Evolutionary conservation across 1,284 basidiomycete species (phyloP), one percentile per base, ranked within the genome.

Genomic region (Trametes hirsuta): DNA sequence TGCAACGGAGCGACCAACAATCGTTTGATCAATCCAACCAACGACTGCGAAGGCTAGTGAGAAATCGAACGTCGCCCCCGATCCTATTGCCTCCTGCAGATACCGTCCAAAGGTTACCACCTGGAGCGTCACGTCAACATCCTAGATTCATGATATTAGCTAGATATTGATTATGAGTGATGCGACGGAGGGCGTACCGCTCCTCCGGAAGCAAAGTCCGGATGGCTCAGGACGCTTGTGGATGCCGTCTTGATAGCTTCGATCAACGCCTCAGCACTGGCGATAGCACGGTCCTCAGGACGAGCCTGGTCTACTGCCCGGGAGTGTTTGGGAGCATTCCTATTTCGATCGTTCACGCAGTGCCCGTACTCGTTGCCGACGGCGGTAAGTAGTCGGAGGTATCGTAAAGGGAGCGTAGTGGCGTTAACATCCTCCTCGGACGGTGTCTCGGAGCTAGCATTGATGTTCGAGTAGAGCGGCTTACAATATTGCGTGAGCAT

Each of bases 31-130:
- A n/a, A 68, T 63, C 66, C 60, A 64, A 30, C 59, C 55, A 2
- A 61, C 36, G 24, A 65, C 47, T 12, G 66, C 67, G 22, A 65
- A 63, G 1, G 64, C 61, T 11, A 62, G 49, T 1, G 69, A 71
- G 35, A 68, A 69, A 49, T 71, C 59, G 44, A 68, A 63, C 5
- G 62, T 51, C 4, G 21, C 53, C 11, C 41, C 37, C 12, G 35
- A 37, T 14, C 45, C 22, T 9, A 49, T 40, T 9, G 57, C 53
- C 8, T 50, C 22, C 18, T 50, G 53, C 18, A 66, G 42, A 44
- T 53, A 64, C 35, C 65, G 65, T 9, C 62, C 65, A 22, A 55
- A 64, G 3, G 62, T 48, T 1, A 62, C 60, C 2, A 64, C 9
- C 8, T 51, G 41, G 5, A 56, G 40, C 44, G 62, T 10, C 3